Percentiles rank a stretch among this genome's conserved stretches.
These are phyloP conservation scores for Saururus chinensis DNA, from an alignment of 164 flowering plant genomes.

Conservation along the genomic window DNA sequence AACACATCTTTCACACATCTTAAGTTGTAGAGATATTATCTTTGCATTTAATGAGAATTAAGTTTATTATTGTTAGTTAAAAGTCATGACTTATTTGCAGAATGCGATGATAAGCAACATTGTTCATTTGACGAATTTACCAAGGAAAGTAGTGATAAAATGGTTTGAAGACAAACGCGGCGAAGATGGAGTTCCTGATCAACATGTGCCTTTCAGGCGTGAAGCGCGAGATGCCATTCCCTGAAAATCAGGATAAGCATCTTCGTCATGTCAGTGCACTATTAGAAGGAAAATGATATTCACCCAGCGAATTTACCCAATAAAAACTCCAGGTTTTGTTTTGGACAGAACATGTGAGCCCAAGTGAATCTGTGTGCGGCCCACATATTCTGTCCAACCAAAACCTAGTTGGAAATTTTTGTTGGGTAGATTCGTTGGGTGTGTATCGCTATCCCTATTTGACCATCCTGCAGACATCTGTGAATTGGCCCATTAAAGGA, in stretches of 20 bases:
- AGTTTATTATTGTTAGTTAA: not conserved
- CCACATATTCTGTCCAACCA: no score
- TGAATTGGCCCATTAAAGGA: not conserved
- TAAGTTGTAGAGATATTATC: not conserved
- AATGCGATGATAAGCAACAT: constrained; percentile 63
- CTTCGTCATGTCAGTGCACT: not conserved
- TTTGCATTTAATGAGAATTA: not conserved
- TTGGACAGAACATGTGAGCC: no score
- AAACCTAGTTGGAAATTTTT: no score
- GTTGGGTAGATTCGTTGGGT: no score
- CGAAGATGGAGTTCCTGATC: constrained; percentile 65
- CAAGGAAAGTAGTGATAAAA: constrained; percentile 61
- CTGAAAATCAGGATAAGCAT: not conserved
- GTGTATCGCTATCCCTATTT: no score
- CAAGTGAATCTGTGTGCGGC: no score
- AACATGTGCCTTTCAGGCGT: constrained; percentile 39
- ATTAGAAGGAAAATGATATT: no score
- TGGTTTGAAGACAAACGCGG: constrained; percentile 92
- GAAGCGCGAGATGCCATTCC: constrained; percentile 8
- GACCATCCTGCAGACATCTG: not conserved
- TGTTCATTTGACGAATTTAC: constrained; percentile 77
- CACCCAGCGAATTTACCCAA: no score
- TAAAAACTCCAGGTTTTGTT: no score
- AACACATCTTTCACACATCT: no score
- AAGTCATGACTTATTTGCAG: constrained; percentile 9